Evolutionary conservation across 768 basidiomycete genomes (phyloP).

Genomic region (Pisolithus albus): DNA sequence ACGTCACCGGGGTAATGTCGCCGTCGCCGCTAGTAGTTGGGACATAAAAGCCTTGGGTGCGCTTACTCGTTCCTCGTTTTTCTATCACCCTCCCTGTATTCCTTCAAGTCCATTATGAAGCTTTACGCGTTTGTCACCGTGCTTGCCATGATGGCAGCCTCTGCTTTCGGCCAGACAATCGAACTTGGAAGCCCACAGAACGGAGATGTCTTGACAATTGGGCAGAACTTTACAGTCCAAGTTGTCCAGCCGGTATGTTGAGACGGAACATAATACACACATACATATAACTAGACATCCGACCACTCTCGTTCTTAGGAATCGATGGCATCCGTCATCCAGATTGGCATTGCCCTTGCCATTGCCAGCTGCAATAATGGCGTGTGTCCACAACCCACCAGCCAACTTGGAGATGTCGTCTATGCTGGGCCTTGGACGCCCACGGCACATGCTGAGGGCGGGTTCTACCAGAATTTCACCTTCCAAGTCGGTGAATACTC

Average conservation of each 20-base stretch:
- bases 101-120: constrained; percentile 11
- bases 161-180: constrained; percentile 23
- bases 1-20: too few species aligned
- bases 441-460: constrained; percentile 9
- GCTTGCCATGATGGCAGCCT: constrained; percentile 3
- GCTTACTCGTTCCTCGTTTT: neutral
- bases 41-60: constrained; percentile 5
- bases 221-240: constrained; percentile 15
- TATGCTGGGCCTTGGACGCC: constrained; percentile 26
- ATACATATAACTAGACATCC: neutral
- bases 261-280: neutral
- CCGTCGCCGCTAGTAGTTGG: neutral
- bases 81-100: neutral
- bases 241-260: constrained; percentile 17
- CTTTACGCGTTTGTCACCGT: constrained; percentile 3
- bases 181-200: constrained; percentile 16
- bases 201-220: constrained; percentile 12
- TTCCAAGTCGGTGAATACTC: constrained; percentile 9
- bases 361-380: constrained; percentile 15
- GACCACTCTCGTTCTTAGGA: constrained; percentile 1
- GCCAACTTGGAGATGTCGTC: constrained; percentile 19
- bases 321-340: constrained; percentile 14
- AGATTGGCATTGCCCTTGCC: constrained; percentile 28
- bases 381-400: constrained; percentile 16
- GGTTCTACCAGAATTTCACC: constrained; percentile 25